Evolutionary conservation across 306 rosid species (phyloP).

Genomic region (Cicer arietinum): DNA sequence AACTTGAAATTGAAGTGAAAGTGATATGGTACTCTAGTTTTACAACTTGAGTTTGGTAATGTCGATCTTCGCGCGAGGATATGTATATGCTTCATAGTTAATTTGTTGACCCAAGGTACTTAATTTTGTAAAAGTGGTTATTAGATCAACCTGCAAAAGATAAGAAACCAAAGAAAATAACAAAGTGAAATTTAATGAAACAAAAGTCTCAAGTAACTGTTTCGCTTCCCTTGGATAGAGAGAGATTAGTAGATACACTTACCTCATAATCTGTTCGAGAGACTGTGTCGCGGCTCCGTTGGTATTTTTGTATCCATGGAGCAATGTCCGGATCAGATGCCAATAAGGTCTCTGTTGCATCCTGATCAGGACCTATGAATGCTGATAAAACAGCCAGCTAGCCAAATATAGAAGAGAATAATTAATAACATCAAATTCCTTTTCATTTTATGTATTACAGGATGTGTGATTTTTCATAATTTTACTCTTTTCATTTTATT

Average conservation of each 20-base stretch:
- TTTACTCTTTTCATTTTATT: neutral
- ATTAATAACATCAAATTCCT: constrained; percentile 1
- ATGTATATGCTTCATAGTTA: constrained; percentile 87
- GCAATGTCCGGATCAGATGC: constrained; percentile 80
- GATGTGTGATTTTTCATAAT: constrained; percentile 6
- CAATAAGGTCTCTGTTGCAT: constrained; percentile 73
- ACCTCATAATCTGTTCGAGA: constrained; percentile 97
- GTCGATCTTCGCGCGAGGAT: constrained; percentile 66
- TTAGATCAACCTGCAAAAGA: constrained; percentile 82
- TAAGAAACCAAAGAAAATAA: constrained; percentile 19
- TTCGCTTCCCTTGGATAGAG: neutral
- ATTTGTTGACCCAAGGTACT: constrained; percentile 82
- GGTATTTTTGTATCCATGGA: constrained; percentile 92
- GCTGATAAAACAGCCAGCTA: constrained; percentile 92
- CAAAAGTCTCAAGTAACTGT: constrained; percentile 14
- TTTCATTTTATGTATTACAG: neutral
- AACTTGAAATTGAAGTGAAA: constrained; percentile 39
- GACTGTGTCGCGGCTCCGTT: constrained; percentile 91
- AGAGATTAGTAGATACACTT: neutral
- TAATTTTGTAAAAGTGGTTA: constrained; percentile 80
- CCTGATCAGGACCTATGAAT: constrained; percentile 91
- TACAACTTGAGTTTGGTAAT: constrained; percentile 81
- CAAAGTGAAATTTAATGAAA: constrained; percentile 31
- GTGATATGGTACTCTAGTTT: constrained; percentile 22
- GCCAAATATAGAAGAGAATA: constrained; percentile 39